These are phyloP conservation scores for Vicia sativa DNA, from an alignment of 306 rosid species.

Conservation along the genomic window DNA sequence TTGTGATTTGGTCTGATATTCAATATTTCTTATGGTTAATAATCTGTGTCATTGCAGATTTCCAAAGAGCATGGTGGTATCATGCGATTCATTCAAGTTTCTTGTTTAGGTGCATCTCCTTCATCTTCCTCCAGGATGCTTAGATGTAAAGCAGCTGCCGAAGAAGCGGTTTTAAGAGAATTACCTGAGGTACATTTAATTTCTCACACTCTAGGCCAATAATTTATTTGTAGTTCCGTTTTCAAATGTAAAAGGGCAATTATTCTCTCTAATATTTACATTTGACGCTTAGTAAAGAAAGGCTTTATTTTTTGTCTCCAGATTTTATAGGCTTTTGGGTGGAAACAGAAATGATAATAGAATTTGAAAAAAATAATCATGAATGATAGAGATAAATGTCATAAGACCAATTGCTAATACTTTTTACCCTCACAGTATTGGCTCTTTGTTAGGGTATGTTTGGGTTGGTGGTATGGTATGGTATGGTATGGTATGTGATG, in stretches of 20 bases:
- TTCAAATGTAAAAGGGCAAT: constrained; percentile 15
- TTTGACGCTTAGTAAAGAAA: constrained; percentile 15
- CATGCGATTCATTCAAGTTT: constrained; percentile 88
- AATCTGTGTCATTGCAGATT: constrained; percentile 58
- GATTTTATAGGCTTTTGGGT: constrained; percentile 27
- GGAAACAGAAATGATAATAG: constrained; percentile 2
- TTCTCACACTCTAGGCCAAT: constrained; percentile 15
- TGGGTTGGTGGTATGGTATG: too few relatives aligned
- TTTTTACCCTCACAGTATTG: constrained; percentile 16
- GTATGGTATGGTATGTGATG: too few relatives aligned
- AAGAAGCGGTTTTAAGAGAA: constrained; percentile 78
- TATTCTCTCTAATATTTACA: neutral
- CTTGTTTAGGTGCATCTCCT: constrained; percentile 88
- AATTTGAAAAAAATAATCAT: neutral
- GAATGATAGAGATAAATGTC: constrained; percentile 23
- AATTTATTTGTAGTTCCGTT: constrained; percentile 25
- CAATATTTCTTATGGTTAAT: constrained; percentile 26
- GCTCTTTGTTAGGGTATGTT: neutral
- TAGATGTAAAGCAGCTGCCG: constrained; percentile 89
- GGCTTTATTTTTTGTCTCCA: constrained; percentile 13
- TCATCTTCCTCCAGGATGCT: constrained; percentile 83
- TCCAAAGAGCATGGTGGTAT: constrained; percentile 99
- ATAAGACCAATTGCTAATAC: constrained; percentile 8
- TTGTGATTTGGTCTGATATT: constrained; percentile 29
- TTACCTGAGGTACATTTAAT: constrained; percentile 73